A percentile compares a stretch with the other conserved stretches of the same genome.
These are phyloP conservation scores for Periconia digitata DNA, from an alignment of 2,329 filamentous ascomycete genomes.

Conservation along the genomic window DNA sequence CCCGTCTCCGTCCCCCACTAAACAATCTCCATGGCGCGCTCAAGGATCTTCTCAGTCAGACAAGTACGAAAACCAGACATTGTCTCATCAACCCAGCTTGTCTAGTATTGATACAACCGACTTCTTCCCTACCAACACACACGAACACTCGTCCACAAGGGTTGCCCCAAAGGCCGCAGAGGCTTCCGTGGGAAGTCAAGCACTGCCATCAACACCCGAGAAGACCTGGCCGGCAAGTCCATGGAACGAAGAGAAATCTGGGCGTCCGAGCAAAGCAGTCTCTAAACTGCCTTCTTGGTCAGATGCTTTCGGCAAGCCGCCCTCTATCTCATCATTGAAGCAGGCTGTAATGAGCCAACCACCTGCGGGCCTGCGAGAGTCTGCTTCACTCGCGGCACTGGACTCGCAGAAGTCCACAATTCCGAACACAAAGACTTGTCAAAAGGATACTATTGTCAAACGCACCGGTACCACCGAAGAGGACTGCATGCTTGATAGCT, in stretches of 20 bases:
- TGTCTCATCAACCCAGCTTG: slow-evolving; percentile 39
- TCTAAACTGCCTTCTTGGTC: slow-evolving; percentile 34
- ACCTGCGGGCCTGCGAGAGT: slow-evolving; percentile 7
- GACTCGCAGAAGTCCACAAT: slow-evolving; percentile 11
- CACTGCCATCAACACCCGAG: slow-evolving; percentile 37
- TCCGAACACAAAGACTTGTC: slow-evolving; percentile 13
- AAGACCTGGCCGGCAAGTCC: slow-evolving; percentile 39
- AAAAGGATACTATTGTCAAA: slow-evolving; percentile 17
- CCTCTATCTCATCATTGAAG: slow-evolving; percentile 19
- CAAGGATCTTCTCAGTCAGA: slow-evolving; percentile 19
- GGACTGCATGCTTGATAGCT: slow-evolving; percentile 22
- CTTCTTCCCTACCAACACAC: slow-evolving; percentile 45
- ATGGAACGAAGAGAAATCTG: slow-evolving; percentile 34
- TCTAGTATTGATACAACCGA: slow-evolving; percentile 45
- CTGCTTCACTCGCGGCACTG: slow-evolving; percentile 5
- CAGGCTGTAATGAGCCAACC: slow-evolving; percentile 12
- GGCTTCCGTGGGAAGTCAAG: slow-evolving; percentile 11
- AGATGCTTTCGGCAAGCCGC: slow-evolving; percentile 31
- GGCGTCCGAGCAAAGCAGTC: slow-evolving; percentile 21
- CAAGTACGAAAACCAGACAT: slow-evolving; percentile 15
- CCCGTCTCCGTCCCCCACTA: slow-evolving; percentile 38
- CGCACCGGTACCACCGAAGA: slow-evolving; percentile 18
- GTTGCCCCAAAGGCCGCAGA: slow-evolving; percentile 25
- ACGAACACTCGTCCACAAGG: slow-evolving; percentile 43
- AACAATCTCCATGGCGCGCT: slow-evolving; percentile 28